Evolutionary conservation across 257 asterid species (phyloP).

Genomic region (Salvia hispanica): DNA sequence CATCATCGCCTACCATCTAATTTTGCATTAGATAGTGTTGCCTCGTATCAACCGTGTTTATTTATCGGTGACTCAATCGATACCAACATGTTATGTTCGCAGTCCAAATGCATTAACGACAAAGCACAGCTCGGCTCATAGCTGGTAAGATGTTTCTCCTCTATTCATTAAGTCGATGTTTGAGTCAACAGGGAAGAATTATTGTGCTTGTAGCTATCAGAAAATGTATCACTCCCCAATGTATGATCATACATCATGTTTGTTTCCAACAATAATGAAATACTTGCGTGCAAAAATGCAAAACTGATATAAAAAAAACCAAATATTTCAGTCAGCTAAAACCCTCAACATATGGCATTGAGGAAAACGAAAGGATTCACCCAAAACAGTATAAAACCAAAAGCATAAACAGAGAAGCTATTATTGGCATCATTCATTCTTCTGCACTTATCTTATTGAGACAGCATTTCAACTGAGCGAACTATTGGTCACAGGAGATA

Average conservation of each 20-base stretch:
- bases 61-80: too few species aligned
- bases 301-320: neutral
- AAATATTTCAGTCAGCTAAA: neutral
- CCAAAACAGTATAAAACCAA: slow-evolving; percentile 18
- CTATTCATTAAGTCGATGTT: too few species aligned
- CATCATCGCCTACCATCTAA: neutral
- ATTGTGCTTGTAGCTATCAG: too few species aligned
- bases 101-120: neutral
- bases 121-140: too few species aligned
- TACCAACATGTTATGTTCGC: neutral
- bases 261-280: neutral
- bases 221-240: neutral
- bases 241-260: too few species aligned
- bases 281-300: neutral
- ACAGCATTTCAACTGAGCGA: slow-evolving; percentile 31
- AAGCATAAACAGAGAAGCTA: slow-evolving; percentile 24
- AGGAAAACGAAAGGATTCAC: neutral
- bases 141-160: too few species aligned
- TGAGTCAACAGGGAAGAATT: too few species aligned
- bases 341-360: neutral
- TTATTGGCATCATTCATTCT: slow-evolving; percentile 32
- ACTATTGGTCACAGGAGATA: slow-evolving; percentile 11
- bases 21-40: neutral
- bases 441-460: slow-evolving; percentile 35
- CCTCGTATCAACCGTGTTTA: neutral